Evolutionary conservation across 768 basidiomycete species (phyloP).

Genomic region (Suillus clintonianus): DNA sequence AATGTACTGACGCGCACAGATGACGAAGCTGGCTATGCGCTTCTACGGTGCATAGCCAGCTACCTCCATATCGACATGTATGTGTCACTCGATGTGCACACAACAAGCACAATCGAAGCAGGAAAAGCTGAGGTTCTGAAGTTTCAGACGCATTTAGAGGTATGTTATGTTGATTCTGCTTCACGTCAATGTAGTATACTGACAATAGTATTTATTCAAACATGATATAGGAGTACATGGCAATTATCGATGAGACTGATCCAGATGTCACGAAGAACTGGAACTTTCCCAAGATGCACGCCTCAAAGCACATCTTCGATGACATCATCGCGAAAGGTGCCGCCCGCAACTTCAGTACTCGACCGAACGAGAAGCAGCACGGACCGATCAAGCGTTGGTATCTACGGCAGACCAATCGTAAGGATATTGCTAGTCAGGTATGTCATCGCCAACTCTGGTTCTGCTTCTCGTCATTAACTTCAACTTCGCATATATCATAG

Average conservation of each 20-base stretch:
- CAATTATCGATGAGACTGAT: neutral
- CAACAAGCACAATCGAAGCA: conserved; percentile 22
- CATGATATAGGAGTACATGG: neutral
- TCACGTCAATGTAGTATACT: neutral
- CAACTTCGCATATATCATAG: neutral
- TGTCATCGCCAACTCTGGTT: no score
- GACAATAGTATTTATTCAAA: no score
- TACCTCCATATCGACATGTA: conserved; percentile 34
- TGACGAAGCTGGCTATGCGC: conserved; percentile 17
- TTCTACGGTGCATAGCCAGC: conserved; percentile 30
- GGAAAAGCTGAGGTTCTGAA: conserved; percentile 16
- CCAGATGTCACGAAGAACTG: neutral
- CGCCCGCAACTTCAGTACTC: neutral
- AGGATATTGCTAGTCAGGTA: neutral
- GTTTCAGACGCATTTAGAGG: conserved; percentile 22
- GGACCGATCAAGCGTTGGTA: neutral
- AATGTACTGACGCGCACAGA: conserved; percentile 19
- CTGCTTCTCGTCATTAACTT: neutral
- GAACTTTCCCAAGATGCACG: neutral
- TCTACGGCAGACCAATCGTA: neutral
- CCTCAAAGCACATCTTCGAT: neutral
- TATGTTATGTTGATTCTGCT: conserved; percentile 7
- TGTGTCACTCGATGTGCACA: conserved; percentile 32
- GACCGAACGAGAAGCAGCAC: neutral
- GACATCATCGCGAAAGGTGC: neutral